Evolutionary conservation across 108 stramenopile species (phyloP), one percentile per base, ranked within the genome.

Genomic region (Cyclotella kingstonii): DNA sequence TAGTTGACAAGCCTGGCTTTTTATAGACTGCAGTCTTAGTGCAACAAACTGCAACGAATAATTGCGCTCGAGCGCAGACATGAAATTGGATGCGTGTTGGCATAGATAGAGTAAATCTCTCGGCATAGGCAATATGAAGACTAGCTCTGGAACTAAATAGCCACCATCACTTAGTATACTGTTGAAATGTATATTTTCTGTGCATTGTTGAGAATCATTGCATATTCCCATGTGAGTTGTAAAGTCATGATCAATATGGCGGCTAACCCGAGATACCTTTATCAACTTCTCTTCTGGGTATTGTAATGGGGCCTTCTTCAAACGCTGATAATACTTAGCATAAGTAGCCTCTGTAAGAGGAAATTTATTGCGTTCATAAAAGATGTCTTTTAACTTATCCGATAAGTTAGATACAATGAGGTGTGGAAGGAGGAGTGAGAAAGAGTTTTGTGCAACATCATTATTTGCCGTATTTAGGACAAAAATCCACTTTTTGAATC

Each of bases 51-150:
- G 35, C 11, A 76, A 61, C 3, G 19, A 11, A 41, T 54, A 28
- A 18, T 39, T 43, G 18, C 79, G 54, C 55, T 81, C 83, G 23
- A 85, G 49, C 9, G 61, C 43, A 30, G 73, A 33, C 76, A 85
- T 66, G 54, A 79, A 81, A 9, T 10, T 29, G 7, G 65, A 63
- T 3, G 59, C 43, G 8, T 73, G 60, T 23, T 64, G 63, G 5
- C 68, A 46, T 5, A 74, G 5, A 45, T 80, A 82, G 42, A 85
- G 48, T 11, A 80, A 31, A 64, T 82, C 81, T 38, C 81, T 48
- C 6, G 81, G 84, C 57, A 81, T 60, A 4, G 84, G 84, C 8
- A 80, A 44, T 0, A 82, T 28, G 0, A 21, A 9, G 18, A 54
- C 39, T 14, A 78, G 59, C 48, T 85, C 84, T 38, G 79, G 76